Conservation (phyloP, 495 filamentous ascomycete genomes). For the Penicillium antarcticum region DNA sequence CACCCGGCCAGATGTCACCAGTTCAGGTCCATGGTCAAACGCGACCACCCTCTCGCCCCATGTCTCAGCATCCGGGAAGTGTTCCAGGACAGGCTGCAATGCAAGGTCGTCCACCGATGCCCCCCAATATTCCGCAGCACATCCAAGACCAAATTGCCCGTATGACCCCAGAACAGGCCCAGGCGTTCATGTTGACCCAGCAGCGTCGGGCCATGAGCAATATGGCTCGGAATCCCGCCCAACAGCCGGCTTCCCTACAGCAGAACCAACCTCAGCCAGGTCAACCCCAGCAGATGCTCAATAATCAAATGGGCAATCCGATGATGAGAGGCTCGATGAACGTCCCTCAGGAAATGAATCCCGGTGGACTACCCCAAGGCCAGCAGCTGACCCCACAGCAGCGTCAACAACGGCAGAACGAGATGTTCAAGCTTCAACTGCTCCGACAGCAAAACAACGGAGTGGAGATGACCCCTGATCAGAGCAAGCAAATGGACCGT, state of each 20-base stretch:
- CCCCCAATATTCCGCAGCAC: slow-evolving; percentile 30
- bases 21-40: slow-evolving; percentile 35
- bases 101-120: slow-evolving; percentile 34
- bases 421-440: slow-evolving; percentile 33
- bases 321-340: slow-evolving; percentile 33
- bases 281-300: slow-evolving; percentile 37
- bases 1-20: slow-evolving; percentile 44
- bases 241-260: slow-evolving; percentile 30
- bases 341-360: slow-evolving; percentile 32
- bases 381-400: slow-evolving; percentile 39
- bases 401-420: slow-evolving; percentile 35
- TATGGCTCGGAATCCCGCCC: slow-evolving; percentile 21
- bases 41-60: slow-evolving; percentile 37
- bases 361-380: slow-evolving; percentile 26
- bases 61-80: slow-evolving; percentile 30
- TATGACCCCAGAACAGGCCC: slow-evolving; percentile 35
- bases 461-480: slow-evolving; percentile 41
- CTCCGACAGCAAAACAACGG: slow-evolving; percentile 40
- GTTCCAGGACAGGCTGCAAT: slow-evolving; percentile 31
- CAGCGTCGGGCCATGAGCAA: slow-evolving; percentile 33
- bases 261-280: slow-evolving; percentile 29
- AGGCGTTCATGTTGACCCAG: slow-evolving; percentile 28
- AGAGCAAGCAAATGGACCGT: slow-evolving; percentile 48
- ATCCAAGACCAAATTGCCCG: slow-evolving; percentile 34
- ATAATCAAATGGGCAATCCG: slow-evolving; percentile 33